Conservation (phyloP, 176 grass and related monocot species). For the Oryza brachyantha region DNA sequence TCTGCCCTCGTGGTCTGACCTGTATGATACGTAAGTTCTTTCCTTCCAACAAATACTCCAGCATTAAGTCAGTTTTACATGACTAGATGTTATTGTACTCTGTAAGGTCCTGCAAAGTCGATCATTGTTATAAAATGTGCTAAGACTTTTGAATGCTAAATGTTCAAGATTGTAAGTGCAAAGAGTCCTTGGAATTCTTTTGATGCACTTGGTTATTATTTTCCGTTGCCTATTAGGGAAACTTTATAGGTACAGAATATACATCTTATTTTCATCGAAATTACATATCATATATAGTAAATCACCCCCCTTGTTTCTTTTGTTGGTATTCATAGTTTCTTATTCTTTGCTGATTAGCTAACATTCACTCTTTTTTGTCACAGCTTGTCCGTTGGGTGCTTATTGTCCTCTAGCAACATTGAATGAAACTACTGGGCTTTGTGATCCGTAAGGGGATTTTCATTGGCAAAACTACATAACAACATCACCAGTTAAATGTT, state of each 20-base stretch:
- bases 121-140: background rate
- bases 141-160: background rate
- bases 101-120: background rate
- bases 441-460: slow-evolving; percentile 62
- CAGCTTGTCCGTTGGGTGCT: slow-evolving; percentile 86
- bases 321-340: slow-evolving; percentile 1
- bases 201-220: background rate
- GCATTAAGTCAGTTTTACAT: slow-evolving; percentile 3
- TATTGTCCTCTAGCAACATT: slow-evolving; percentile 63
- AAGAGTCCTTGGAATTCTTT: slow-evolving; percentile 15
- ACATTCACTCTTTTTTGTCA: slow-evolving; percentile 19
- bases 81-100: background rate
- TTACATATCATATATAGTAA: background rate
- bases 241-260: background rate
- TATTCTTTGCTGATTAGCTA: background rate
- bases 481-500: background rate
- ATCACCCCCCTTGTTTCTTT: background rate
- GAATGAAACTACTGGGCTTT: slow-evolving; percentile 53
- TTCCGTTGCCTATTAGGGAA: background rate
- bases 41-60: background rate
- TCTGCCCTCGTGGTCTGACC: slow-evolving; percentile 60
- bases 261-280: background rate
- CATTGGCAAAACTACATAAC: background rate
- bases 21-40: slow-evolving; percentile 73
- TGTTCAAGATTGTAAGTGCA: background rate